Base-by-base conservation (phyloP, 108 stramenopile species). In the Schizochytrium sp. region DNA sequence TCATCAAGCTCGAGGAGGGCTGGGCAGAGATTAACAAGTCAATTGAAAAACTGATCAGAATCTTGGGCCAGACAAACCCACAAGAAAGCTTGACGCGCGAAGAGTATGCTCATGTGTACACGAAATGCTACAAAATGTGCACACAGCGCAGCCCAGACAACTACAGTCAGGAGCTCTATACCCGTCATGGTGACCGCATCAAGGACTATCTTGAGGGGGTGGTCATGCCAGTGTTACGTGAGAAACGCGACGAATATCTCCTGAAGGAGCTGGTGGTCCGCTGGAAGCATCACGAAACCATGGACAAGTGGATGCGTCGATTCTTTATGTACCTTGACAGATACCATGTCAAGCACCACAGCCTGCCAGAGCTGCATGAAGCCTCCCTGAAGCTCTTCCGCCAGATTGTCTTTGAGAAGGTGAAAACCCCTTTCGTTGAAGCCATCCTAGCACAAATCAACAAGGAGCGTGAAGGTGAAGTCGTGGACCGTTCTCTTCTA, bases 71-170 rank as follows among this genome's bases (percentile, higher is more conserved):
- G 28, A 98, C 97, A 95, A 99, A 99, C 93, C 98, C 96, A 96
- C 97, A 98, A 46, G 97, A 98, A 88, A 96, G 98, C 88, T 95
- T 99, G 5, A 99, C 99, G 94, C 93, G 95, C 56, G 95, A 94
- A 44, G 99, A 83, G 76, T 83, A 83, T 28, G 53, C n/a, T 40
- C 8, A 83, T 10, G 76, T 83, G 57, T 92, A 91, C 95, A 99
- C 97, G n/a, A 96, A 93, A 41, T 99, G 98, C 94, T 99, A 99
- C 94, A 97, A 98, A 92, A 99, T 99, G 98, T 99, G 99, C 92
- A 99, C 98, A 59, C 99, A 99, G 91, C 95, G 98, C 13, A 93
- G 95, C 42, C 99, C 99, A n/a, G 97, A 98, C 96, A 99, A 99
- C 93, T 98, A 96, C 96, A 97, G 98, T 46, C 97, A 98, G 89